phyloP scores from a whole-genome alignment of 75 land plant species.

The Cupressus sempervirens region DNA sequence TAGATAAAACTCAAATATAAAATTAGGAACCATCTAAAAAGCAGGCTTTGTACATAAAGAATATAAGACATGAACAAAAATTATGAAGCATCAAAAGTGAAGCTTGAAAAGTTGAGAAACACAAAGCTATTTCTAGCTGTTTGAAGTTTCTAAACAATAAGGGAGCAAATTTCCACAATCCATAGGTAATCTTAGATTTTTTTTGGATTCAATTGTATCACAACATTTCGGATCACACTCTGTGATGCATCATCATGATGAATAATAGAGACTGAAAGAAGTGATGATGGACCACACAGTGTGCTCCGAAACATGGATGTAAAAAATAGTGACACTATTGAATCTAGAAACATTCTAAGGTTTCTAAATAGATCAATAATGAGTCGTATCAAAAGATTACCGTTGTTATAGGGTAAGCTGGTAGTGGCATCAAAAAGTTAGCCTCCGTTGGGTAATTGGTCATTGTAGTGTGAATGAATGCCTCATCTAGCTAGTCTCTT shows the following conservation, averaged over 20 bases:
- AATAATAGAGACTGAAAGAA: too few species aligned
- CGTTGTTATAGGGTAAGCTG: conserved; percentile 74
- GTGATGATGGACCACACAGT: too few species aligned
- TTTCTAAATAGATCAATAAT: too few species aligned
- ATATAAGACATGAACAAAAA: not conserved
- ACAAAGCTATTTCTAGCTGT: not conserved
- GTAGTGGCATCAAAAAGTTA: conserved; percentile 55
- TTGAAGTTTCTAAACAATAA: not conserved
- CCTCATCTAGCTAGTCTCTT: conserved; percentile 28
- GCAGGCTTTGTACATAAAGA: not conserved
- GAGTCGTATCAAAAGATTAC: conserved; percentile 17
- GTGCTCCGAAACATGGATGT: too few species aligned
- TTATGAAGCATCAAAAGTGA: not conserved
- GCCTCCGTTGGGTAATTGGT: conserved; percentile 69
- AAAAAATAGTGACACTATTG: too few species aligned
- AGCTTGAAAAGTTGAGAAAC: not conserved
- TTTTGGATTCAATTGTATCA: too few species aligned
- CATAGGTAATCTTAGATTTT: too few species aligned
- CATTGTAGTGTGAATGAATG: conserved; percentile 61
- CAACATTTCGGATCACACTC: too few species aligned
- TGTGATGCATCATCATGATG: too few species aligned
- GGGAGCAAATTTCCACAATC: too few species aligned
- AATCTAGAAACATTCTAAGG: too few species aligned
- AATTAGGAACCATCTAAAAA: not conserved
- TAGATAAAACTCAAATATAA: not conserved